Conservation (phyloP, 208 protist genomes). For the Leishmania amazonensis region DNA sequence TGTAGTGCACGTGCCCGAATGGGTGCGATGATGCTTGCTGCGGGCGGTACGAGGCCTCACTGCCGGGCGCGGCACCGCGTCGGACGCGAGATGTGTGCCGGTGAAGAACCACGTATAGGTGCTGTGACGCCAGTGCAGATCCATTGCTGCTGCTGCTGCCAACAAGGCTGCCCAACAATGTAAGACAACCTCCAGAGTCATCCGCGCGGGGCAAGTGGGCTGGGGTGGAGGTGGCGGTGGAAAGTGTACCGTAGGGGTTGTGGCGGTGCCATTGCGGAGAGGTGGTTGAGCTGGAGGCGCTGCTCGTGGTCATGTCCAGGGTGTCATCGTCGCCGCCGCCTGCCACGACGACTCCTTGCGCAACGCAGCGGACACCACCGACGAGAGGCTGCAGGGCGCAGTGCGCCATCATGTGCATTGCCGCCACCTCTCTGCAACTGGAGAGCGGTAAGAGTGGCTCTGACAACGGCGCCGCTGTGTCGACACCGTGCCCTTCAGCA, state of each 20-base stretch:
- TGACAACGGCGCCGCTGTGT: background rate
- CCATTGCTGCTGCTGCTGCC: background rate
- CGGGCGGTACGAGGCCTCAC: background rate
- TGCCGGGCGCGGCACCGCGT: background rate
- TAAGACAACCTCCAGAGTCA: background rate
- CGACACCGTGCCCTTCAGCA: background rate
- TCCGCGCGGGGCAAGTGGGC: background rate
- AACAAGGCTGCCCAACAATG: background rate
- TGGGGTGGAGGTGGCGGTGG: background rate
- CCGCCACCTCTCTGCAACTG: background rate
- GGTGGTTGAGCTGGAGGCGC: slow-evolving; percentile 10
- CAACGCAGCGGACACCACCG: background rate
- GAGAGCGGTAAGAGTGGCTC: background rate
- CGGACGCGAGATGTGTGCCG: background rate
- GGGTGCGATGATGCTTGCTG: background rate
- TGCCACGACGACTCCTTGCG: background rate
- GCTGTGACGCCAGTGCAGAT: background rate
- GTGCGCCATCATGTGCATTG: background rate
- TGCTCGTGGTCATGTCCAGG: background rate
- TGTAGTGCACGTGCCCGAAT: background rate
- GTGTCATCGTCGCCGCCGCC: slow-evolving; percentile 1
- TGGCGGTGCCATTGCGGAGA: slow-evolving; percentile 18
- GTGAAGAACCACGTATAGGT: background rate
- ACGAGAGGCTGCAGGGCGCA: background rate
- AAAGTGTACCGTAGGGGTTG: slow-evolving; percentile 17